Evolutionary conservation across 2,329 filamentous ascomycete species (phyloP).

Genomic region (Ophiostoma pallidulum): DNA sequence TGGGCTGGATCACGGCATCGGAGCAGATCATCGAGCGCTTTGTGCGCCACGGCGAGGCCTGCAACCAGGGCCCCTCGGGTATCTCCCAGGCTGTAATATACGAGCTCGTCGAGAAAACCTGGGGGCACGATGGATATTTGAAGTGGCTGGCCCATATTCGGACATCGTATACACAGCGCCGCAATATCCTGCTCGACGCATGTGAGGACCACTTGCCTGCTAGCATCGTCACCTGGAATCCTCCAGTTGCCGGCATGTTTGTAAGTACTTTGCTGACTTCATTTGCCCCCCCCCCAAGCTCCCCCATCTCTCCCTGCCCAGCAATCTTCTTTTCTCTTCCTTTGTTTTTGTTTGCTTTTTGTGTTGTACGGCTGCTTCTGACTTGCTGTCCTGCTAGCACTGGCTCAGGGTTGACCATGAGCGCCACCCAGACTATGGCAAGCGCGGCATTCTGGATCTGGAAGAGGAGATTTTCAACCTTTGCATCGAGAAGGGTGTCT

Average conservation of each 20-base stretch:
- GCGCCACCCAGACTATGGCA: slow-evolving; percentile 44
- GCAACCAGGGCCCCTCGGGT: slow-evolving; percentile 76
- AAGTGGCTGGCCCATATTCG: slow-evolving; percentile 81
- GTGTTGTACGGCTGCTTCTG: not conserved
- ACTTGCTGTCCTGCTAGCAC: slow-evolving; percentile 34
- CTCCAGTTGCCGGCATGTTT: slow-evolving; percentile 90
- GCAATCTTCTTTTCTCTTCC: not conserved
- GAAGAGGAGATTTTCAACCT: slow-evolving; percentile 81
- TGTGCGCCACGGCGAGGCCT: slow-evolving; percentile 70
- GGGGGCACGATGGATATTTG: slow-evolving; percentile 86
- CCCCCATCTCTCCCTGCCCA: too few species aligned
- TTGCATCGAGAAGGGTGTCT: slow-evolving; percentile 65
- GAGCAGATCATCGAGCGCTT: slow-evolving; percentile 78
- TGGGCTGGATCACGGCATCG: slow-evolving; percentile 84
- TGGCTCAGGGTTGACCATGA: slow-evolving; percentile 63
- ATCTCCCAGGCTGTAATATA: slow-evolving; percentile 76
- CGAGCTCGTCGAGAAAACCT: slow-evolving; percentile 74
- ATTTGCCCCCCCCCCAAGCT: too few species aligned
- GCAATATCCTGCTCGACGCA: slow-evolving; percentile 67
- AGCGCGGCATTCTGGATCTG: slow-evolving; percentile 50
- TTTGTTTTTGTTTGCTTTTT: not conserved
- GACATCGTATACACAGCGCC: slow-evolving; percentile 67
- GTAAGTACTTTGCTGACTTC: slow-evolving; percentile 55
- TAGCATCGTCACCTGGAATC: slow-evolving; percentile 68
- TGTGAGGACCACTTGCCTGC: slow-evolving; percentile 69